Evolutionary conservation across 495 filamentous ascomycete genomes (phyloP), one percentile per base, ranked within the genome.

Genomic region (Trichocladium antarcticum): DNA sequence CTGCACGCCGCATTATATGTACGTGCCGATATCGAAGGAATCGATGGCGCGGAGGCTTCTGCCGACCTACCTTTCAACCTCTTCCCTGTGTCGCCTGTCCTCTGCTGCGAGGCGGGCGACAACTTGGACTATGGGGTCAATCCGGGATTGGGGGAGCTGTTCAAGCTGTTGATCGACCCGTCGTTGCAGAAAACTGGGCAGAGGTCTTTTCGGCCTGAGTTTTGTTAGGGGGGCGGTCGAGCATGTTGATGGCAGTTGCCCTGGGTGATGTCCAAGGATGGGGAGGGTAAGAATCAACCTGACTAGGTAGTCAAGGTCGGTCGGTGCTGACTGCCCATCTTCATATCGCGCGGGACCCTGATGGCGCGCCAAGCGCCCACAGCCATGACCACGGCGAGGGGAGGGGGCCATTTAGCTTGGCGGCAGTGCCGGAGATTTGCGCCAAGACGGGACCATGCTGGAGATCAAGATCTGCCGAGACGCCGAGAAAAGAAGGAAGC

Each of bases 111-210:
- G 29, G 62, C 66, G 14, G 61, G 53, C 5, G 58, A 55, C 5
- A 57, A 55, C 15, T 55, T 67, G 19, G 67, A 66, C 48, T 68
- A 68, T 45, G 45, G 53, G 1, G 44, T 57, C 14, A 67, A 68
- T 31, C 54, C 49, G 11, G 58, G 59, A 35, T 51, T 27, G 24
- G 24, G 24, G n/a, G n/a, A n/a, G n/a, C n/a, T n/a, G n/a, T n/a
- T n/a, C n/a, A n/a, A n/a, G n/a, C n/a, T n/a, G n/a, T n/a, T n/a
- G n/a, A n/a, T n/a, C n/a, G n/a, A 29, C 27, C 27, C 27, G 27
- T 29, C 27, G 61, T 53, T 47, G n/a, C n/a, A n/a, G n/a, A n/a
- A n/a, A n/a, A n/a, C n/a, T n/a, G n/a, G n/a, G n/a, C n/a, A n/a
- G n/a, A n/a, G n/a, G n/a, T n/a, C n/a, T n/a, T n/a, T n/a, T n/a